A percentile compares a stretch with the other conserved stretches of the same genome.
Evolutionary conservation across 441 rosid genomes (phyloP).

Genomic region (Iberis amara): DNA sequence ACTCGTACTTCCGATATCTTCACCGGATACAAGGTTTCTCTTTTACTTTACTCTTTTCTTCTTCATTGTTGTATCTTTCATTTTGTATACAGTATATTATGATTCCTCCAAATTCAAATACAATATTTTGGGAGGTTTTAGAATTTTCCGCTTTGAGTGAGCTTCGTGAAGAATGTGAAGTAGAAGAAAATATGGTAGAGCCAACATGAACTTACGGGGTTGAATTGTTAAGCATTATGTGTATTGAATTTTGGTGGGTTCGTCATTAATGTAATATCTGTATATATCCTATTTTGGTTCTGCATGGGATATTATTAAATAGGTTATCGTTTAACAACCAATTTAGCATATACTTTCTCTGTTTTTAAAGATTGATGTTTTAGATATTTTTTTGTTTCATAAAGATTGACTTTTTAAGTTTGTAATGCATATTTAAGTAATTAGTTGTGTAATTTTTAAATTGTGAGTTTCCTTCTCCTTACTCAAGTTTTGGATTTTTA

Average conservation of each 20-base stretch:
- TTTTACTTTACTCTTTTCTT: not conserved
- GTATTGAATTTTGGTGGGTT: slow-evolving; percentile 84
- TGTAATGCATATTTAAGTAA: no score
- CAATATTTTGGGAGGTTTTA: slow-evolving; percentile 19
- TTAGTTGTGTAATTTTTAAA: no score
- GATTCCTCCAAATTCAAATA: not conserved
- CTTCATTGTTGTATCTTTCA: not conserved
- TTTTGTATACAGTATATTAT: not conserved
- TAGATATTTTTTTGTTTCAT: no score
- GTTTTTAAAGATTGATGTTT: no score
- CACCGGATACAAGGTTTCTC: slow-evolving; percentile 70
- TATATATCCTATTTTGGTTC: not conserved
- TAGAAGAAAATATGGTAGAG: slow-evolving; percentile 86
- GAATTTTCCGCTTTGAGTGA: slow-evolving; percentile 67
- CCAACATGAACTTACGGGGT: slow-evolving; percentile 80
- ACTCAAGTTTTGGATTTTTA: not conserved
- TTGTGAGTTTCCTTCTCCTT: not conserved
- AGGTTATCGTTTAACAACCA: not conserved
- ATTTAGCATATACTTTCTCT: not conserved
- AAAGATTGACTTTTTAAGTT: no score
- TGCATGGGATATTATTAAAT: not conserved
- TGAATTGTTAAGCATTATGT: no score
- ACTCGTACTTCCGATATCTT: slow-evolving; percentile 70
- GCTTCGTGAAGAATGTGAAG: slow-evolving; percentile 63
- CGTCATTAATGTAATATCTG: slow-evolving; percentile 61